Evolutionary conservation across 192 early-diverging fungal species (phyloP), one percentile per base, ranked within the genome.

Genomic region (Rhizoclosmatium globosum): DNA sequence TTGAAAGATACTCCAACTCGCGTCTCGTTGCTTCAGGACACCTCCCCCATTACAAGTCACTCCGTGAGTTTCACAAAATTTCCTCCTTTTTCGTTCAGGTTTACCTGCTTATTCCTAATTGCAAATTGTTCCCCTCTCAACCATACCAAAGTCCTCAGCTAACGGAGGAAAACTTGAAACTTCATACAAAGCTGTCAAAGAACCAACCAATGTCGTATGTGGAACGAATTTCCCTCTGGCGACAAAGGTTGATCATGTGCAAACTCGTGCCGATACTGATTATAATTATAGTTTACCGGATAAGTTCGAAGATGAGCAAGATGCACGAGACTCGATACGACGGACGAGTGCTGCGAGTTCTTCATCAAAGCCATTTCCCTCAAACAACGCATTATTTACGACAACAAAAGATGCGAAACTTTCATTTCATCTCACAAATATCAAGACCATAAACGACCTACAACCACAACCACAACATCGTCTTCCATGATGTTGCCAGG

Each of bases 201-300:
- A 74, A 74, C 42, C 59, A 62, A 64, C 72, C 72, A 7, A 74
- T 74, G 72, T 74, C 72, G 2, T 74, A 59, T 44, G 72, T 74
- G 38, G 72, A 74, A 38, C 31, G 72, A 39, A 74, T 74, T 31
- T 60, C 72, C 13, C 38, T 74, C n/a, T 74, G 72, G 72, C 56
- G 72, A 60, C 72, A 62, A 43, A 74, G 72, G 72, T 74, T 17
- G 31, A 31, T 31, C 31, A 31, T 31, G 15, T 38, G 15, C 17
- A 53, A 53, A 53, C 6, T 17, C 50, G 9, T 53, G 17, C 50
- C 6, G 17, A 7, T 53, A 7, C 17, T 17, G 6, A 7, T 17
- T 53, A 17, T 17, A 48, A 56, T 39, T 6, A 44, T 45, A 74
- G 72, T 48, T 44, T 74, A 15, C 72, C 72, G 1, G 72, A 74